These are phyloP conservation scores for Dendryphion nanum DNA, from an alignment of 2,329 filamentous ascomycete genomes.

Conservation along the genomic window DNA sequence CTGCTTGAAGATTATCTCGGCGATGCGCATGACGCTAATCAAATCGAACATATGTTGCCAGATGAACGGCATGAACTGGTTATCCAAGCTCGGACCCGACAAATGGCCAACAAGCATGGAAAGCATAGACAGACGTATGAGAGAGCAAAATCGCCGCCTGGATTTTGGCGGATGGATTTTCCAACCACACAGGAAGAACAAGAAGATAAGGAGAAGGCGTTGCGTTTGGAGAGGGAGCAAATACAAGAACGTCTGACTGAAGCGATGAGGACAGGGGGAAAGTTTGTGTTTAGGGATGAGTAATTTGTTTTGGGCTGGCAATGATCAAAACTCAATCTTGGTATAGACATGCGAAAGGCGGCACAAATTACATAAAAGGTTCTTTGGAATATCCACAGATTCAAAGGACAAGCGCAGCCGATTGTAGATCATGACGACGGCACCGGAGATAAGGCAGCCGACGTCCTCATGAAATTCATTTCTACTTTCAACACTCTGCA, in stretches of 20 bases:
- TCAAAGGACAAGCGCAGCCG: constrained; percentile 1
- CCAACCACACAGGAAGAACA: constrained; percentile 80
- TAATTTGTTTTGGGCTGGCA: constrained; percentile 37
- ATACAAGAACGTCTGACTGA: constrained; percentile 76
- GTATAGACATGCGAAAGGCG: too few species aligned
- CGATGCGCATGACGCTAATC: constrained; percentile 35
- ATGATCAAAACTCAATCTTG: background rate
- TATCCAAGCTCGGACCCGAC: constrained; percentile 71
- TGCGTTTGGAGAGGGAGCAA: constrained; percentile 60
- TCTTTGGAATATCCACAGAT: too few species aligned
- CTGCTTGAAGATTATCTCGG: constrained; percentile 57
- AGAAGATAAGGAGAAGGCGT: constrained; percentile 63
- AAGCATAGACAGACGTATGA: constrained; percentile 75
- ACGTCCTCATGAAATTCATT: background rate
- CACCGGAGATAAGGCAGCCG: background rate
- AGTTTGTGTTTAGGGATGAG: constrained; percentile 83
- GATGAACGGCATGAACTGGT: constrained; percentile 66
- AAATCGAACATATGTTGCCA: constrained; percentile 50
- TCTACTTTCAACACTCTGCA: background rate
- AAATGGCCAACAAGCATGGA: constrained; percentile 72
- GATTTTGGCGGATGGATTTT: constrained; percentile 90
- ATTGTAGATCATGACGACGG: constrained; percentile 1
- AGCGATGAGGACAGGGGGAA: constrained; percentile 72
- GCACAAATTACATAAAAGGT: too few species aligned
- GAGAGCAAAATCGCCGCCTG: constrained; percentile 71